Evolutionary conservation across 305 asterid species (phyloP).

Genomic region (Rubia occidens): DNA sequence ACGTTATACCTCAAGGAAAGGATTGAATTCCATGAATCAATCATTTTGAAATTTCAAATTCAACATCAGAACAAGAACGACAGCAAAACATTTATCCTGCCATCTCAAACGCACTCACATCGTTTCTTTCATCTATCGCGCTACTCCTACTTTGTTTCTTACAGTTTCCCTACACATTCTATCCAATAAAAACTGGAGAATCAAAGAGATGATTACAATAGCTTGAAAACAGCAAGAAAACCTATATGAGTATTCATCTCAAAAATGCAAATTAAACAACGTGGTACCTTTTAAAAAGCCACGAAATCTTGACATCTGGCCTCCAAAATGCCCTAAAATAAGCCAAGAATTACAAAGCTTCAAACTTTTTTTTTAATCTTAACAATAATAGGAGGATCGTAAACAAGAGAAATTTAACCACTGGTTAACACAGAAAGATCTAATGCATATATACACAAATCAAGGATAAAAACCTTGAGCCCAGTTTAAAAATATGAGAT

Average conservation of each 20-base stretch:
- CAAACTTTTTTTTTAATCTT: not conserved
- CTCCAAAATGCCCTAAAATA: slow-evolving; percentile 11
- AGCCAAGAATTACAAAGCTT: not conserved
- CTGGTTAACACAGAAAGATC: not conserved
- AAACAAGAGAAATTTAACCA: not conserved
- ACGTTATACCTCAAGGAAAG: not conserved
- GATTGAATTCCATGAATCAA: not conserved
- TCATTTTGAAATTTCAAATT: not conserved
- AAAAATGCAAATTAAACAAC: not conserved
- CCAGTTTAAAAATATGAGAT: not conserved
- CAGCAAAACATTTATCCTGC: not conserved
- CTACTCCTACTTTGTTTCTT: not conserved
- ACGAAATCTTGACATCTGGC: slow-evolving; percentile 67
- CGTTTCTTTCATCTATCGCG: not conserved
- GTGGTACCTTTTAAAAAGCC: slow-evolving; percentile 49
- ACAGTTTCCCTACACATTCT: not conserved
- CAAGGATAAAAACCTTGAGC: not conserved
- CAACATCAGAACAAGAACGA: not conserved
- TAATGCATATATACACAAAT: not conserved
- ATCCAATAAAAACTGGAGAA: not conserved
- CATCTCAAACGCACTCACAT: not conserved
- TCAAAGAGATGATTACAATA: not conserved
- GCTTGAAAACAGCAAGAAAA: slow-evolving; percentile 2
- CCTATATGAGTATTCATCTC: not conserved
- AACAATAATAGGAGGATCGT: not conserved